Evolutionary conservation across 805 yeast genomes (phyloP).

Genomic region (Ogataea angusta): DNA sequence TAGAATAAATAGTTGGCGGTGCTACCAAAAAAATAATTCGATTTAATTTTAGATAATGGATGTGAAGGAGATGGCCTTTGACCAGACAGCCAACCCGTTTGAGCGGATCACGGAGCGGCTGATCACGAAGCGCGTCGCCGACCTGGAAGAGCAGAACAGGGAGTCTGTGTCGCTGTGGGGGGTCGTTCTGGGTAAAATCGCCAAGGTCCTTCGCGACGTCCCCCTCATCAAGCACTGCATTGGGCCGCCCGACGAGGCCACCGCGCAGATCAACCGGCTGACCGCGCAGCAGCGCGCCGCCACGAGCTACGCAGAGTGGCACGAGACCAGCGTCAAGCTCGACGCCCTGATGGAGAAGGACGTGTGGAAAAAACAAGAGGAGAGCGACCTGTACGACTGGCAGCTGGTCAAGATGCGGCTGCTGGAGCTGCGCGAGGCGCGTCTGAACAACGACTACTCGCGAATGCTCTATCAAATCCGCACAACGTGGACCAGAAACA

Average conservation of each 20-base stretch:
- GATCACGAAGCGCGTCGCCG: slow-evolving; percentile 8
- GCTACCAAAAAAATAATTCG: neutral
- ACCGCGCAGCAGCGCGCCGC: slow-evolving; percentile 46
- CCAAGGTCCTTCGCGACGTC: slow-evolving; percentile 32
- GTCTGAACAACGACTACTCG: slow-evolving; percentile 55
- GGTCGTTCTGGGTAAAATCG: slow-evolving; percentile 14
- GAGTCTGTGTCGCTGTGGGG: slow-evolving; percentile 5
- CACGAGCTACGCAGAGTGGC: slow-evolving; percentile 58
- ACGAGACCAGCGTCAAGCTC: slow-evolving; percentile 53
- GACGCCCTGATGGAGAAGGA: slow-evolving; percentile 65
- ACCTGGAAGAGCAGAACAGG: slow-evolving; percentile 5
- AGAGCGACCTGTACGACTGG: slow-evolving; percentile 72
- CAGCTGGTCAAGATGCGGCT: slow-evolving; percentile 52
- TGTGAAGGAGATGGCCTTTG: slow-evolving; percentile 23
- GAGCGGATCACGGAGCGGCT: slow-evolving; percentile 26
- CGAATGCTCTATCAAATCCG: slow-evolving; percentile 69
- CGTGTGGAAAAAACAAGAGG: slow-evolving; percentile 65
- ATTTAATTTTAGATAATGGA: slow-evolving; percentile 10
- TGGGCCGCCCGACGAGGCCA: slow-evolving; percentile 38
- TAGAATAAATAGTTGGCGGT: slow-evolving; percentile 1
- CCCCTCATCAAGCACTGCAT: slow-evolving; percentile 35
- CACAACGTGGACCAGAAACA: slow-evolving; percentile 79
- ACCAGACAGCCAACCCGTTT: slow-evolving; percentile 26
- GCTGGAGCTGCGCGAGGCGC: slow-evolving; percentile 54
- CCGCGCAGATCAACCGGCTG: slow-evolving; percentile 36